phyloP scores from a whole-genome alignment of 768 basidiomycete species.

The Gautieria morchelliformis region DNA sequence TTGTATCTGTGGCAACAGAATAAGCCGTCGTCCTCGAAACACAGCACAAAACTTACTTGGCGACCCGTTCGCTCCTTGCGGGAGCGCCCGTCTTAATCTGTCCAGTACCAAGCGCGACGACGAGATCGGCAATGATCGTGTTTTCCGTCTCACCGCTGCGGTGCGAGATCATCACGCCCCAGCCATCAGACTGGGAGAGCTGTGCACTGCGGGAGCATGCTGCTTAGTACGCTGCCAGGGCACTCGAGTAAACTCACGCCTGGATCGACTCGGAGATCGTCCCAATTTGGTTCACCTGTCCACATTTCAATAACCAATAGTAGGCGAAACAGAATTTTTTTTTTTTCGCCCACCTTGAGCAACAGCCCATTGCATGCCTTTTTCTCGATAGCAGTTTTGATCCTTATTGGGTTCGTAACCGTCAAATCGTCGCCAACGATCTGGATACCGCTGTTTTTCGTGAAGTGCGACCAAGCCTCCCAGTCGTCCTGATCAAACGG shows the following conservation, averaged over 20 bases:
- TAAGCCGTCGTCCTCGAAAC: not conserved
- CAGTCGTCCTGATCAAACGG: constrained; percentile 99
- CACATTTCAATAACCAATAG: constrained; percentile 2
- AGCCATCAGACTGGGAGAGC: constrained; percentile 88
- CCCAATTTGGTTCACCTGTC: constrained; percentile 93
- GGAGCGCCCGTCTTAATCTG: constrained; percentile 99
- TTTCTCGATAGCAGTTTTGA: constrained; percentile 99
- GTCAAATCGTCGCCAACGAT: constrained; percentile 96
- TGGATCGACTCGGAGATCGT: constrained; percentile 98
- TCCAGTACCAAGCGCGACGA: constrained; percentile 84
- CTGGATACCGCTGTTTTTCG: constrained; percentile 67
- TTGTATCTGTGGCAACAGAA: constrained; percentile 41
- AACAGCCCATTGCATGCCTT: constrained; percentile 98
- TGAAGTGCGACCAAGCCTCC: constrained; percentile 96
- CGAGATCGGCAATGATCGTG: constrained; percentile 91
- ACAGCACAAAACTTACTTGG: constrained; percentile 42
- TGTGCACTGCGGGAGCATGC: constrained; percentile 54
- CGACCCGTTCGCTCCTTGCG: constrained; percentile 91
- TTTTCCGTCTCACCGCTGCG: constrained; percentile 98
- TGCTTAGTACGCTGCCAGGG: not conserved
- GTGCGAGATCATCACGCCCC: constrained; percentile 99
- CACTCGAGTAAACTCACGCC: constrained; percentile 51
- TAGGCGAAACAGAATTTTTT: no score
- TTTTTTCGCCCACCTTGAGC: constrained; percentile 69
- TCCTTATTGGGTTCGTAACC: constrained; percentile 93